Base-by-base conservation (phyloP, 148 eudicot genomes). In the Rhododendron henanense region DNA sequence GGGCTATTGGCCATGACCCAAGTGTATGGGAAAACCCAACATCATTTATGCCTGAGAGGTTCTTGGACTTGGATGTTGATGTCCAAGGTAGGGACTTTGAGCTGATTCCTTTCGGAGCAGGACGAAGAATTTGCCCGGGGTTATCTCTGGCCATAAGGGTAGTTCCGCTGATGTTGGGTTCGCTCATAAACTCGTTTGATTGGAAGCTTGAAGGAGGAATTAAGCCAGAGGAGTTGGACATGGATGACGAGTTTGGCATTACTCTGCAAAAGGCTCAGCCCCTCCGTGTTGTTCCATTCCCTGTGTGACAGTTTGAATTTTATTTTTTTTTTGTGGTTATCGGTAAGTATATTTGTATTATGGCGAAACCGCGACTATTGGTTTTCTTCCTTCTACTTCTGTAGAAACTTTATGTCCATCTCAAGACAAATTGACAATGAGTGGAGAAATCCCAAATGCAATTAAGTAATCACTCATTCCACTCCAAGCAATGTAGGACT, bases 81-180 rank as follows among this genome's bases (percentile, higher is more conserved):
- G 25, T 84, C 51, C 55, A 47, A 53, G 86, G 86, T 41, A 44
- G 25, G 0, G 53, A 84, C 8, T 84, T 75, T 35, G 86, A 84
- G 81, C n/a, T 84, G 28, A 84, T 84, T 37, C 86, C 86, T 13
- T 75, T 84, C 11, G 81, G 81, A 28, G 35, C 81, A 10, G 81
- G 86, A 16, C 65, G 81, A 16, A 50, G 86, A 18, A 84, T 76
- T 19, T 84, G 86, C 31, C 86, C 51, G 4, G 81, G 81, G 6
- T 13, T 76, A 31, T 45, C 71, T 28, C 48, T 84, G 0, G 86
- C 86, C 13, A 5, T 59, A 37, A 51, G 51, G 65, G 14, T 84
- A 16, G 19, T 84, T 35, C 86, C 57, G 0, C 0, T 51, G 50
- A 55, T 84, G 15, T 28, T 75, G 81, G 86, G 86, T 23, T 84